phyloP scores from a whole-genome alignment of 768 basidiomycete genomes.

The Tubosaeta brunneosetosa region DNA sequence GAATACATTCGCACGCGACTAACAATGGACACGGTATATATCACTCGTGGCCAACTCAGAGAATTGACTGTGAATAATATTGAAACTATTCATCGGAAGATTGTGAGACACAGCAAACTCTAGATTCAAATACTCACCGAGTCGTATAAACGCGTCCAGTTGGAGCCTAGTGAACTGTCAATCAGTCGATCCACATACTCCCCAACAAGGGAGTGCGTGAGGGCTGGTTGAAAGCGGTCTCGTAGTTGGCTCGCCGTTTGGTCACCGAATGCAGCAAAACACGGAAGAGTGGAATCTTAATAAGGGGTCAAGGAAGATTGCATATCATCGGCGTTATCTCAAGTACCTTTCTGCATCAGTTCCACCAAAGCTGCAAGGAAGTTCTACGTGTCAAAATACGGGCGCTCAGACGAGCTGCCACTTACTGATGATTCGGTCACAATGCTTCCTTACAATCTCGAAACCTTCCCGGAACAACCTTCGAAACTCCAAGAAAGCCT shows the following conservation, averaged over 20 bases:
- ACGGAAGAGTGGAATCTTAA: conserved; percentile 82
- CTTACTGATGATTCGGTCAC: conserved; percentile 90
- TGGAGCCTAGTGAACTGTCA: conserved; percentile 83
- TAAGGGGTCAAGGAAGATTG: conserved; percentile 1
- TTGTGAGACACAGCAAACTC: neutral
- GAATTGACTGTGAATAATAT: conserved; percentile 90
- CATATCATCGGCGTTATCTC: conserved; percentile 2
- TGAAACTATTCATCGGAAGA: conserved; percentile 57
- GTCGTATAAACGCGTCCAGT: conserved; percentile 95
- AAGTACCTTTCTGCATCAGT: conserved; percentile 90
- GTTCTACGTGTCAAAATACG: conserved; percentile 2
- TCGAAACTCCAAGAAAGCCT: conserved; percentile 80
- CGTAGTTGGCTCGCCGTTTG: conserved; percentile 84
- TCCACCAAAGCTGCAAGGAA: conserved; percentile 72
- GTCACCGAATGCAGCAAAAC: conserved; percentile 87
- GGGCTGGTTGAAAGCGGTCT: conserved; percentile 88
- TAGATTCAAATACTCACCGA: conserved; percentile 51
- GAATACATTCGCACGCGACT: conserved; percentile 2
- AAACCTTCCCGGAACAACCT: conserved; percentile 89
- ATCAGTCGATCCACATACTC: conserved; percentile 90
- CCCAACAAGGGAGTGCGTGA: conserved; percentile 79
- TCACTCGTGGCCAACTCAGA: conserved; percentile 35
- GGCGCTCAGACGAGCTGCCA: conserved; percentile 8
- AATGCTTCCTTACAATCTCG: conserved; percentile 90
- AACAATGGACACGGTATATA: neutral